Conservation (phyloP, 768 basidiomycete genomes). For the Termitomyces sp. region DNA sequence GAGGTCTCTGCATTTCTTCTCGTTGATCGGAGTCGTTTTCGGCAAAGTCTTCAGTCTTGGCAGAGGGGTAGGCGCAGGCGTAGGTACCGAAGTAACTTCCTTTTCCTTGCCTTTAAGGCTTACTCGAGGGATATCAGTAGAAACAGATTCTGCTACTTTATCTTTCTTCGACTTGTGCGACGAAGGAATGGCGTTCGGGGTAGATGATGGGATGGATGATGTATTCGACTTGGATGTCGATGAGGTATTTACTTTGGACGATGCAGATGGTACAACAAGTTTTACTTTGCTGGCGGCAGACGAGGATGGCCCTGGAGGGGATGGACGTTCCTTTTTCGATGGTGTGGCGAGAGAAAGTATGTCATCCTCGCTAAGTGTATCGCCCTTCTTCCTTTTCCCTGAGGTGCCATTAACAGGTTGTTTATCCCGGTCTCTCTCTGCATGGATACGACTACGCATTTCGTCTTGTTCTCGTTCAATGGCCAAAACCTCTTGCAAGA, state of each 20-base stretch:
- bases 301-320: constrained; percentile 33
- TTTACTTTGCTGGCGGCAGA: constrained; percentile 16
- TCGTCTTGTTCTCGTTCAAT: constrained; percentile 67
- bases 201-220: neutral
- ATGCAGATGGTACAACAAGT: constrained; percentile 14
- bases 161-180: constrained; percentile 35
- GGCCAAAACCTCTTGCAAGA: constrained; percentile 77
- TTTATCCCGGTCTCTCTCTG: constrained; percentile 33
- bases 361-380: constrained; percentile 45
- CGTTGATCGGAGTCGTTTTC: constrained; percentile 53
- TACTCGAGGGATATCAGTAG: constrained; percentile 27
- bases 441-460: constrained; percentile 38
- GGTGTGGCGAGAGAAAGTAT: constrained; percentile 58
- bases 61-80: constrained; percentile 22
- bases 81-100: constrained; percentile 31
- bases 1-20: constrained; percentile 78
- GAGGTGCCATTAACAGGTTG: constrained; percentile 32
- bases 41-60: constrained; percentile 33
- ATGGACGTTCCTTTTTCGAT: constrained; percentile 48
- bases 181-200: constrained; percentile 17
- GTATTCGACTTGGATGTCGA: constrained; percentile 1
- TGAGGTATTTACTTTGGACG: constrained; percentile 10
- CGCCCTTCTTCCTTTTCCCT: constrained; percentile 54
- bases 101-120: constrained; percentile 75
- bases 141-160: constrained; percentile 23